Evolutionary conservation across 1,139 yeast genomes (phyloP).

Genomic region (Yamadazyma songkhlaensis): DNA sequence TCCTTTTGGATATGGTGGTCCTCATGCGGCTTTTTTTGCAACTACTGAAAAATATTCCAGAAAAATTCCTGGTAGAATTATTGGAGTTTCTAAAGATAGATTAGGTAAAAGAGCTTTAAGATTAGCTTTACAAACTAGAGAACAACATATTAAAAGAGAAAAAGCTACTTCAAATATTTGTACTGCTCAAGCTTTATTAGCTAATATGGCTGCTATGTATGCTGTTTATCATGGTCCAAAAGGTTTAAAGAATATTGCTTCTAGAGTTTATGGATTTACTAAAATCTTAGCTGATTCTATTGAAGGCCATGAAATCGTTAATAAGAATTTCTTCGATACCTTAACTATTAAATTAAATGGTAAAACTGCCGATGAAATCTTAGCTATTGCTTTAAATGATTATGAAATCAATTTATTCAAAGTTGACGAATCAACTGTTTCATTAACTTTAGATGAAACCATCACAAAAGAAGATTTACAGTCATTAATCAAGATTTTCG

Average conservation of each 20-base stretch:
- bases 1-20: slow-evolving; percentile 97
- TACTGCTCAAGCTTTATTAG: slow-evolving; percentile 95
- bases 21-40: slow-evolving; percentile 97
- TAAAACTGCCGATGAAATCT: slow-evolving; percentile 51
- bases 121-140: slow-evolving; percentile 94
- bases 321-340: slow-evolving; percentile 82
- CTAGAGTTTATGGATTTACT: slow-evolving; percentile 74
- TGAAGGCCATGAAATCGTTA: slow-evolving; percentile 47
- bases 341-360: slow-evolving; percentile 65
- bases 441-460: slow-evolving; percentile 85
- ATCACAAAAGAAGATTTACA: slow-evolving; percentile 61
- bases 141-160: slow-evolving; percentile 95
- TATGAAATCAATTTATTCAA: slow-evolving; percentile 75
- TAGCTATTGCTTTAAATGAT: slow-evolving; percentile 55
- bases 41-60: slow-evolving; percentile 76
- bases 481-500: slow-evolving; percentile 58
- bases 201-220: slow-evolving; percentile 93
- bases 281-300: slow-evolving; percentile 65
- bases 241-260: slow-evolving; percentile 80
- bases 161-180: slow-evolving; percentile 97
- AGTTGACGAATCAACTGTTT: slow-evolving; percentile 59
- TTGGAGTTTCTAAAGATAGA: slow-evolving; percentile 91
- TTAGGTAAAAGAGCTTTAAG: slow-evolving; percentile 85
- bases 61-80: slow-evolving; percentile 94
- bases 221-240: slow-evolving; percentile 96